Evolutionary conservation across 2,329 filamentous ascomycete species (phyloP), one percentile per base, ranked within the genome.

Genomic region (Claviceps purpurea): DNA sequence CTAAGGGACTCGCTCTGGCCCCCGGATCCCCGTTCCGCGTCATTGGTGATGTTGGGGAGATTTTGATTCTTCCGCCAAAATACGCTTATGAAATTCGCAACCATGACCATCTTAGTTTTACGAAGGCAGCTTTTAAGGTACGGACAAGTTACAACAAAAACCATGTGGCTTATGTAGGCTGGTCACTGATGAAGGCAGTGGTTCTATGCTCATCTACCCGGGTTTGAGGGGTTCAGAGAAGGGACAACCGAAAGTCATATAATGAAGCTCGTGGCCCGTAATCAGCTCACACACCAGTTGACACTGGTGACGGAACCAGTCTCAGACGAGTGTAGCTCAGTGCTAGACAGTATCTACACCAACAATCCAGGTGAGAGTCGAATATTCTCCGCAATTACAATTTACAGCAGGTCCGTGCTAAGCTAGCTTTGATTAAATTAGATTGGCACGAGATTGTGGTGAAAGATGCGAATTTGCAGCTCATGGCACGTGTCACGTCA

Each of bases 401-500:
- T 11, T 18, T 42, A 8, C n/a, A 18, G 18, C 41, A 13, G 4
- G 13, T 47, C 26, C 26, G 3, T 30, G 26, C 26, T 30, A 30
- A 37, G 16, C 26, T 37, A 37, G 11, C 26, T 7, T 22, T 38
- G 8, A 10, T 34, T 16, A 6, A 11, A 26, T 41, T 11, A 50
- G 47, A 49, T 7, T 49, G 47, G 47, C 47, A 49, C 47, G 47
- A 49, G 34, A 34, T 49, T 6, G 7, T 26, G 4, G 39, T 24
- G 5, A 49, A 49, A 30, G 39, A 49, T 11, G 47, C 18, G 5
- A 49, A 49, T 14, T 41, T 54, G 49, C 44, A 47, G 5, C 26
- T 75, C 8, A 67, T 79, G 10, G 71, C 73, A 16, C 71, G 73
- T 8, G 56, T 78, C 11, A 75, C 75, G 0, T 72, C 75, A 1